Percentiles rank a stretch among this genome's conserved stretches.
Evolutionary conservation across 2,329 filamentous ascomycete species (phyloP).

Genomic region (Xylaria sp.): DNA sequence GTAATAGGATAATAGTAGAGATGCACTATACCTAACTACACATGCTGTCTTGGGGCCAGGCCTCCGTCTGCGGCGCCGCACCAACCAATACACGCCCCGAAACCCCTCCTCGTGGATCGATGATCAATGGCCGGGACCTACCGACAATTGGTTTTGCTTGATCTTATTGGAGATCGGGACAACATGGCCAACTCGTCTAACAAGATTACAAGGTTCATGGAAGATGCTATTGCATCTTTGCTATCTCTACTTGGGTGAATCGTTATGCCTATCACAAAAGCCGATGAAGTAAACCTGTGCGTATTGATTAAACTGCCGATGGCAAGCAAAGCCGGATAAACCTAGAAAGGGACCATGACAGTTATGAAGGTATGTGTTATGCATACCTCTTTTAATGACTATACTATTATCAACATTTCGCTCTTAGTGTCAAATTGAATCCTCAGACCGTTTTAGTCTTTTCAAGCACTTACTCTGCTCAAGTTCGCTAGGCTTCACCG

Average conservation of each 20-base stretch:
- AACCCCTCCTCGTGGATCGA: slow-evolving; percentile 7
- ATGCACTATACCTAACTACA: neutral
- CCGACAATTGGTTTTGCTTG: neutral
- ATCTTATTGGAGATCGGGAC: neutral
- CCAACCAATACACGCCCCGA: slow-evolving; percentile 9
- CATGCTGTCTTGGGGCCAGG: neutral
- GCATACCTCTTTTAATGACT: neutral
- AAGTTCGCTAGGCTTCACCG: neutral
- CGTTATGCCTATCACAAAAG: neutral
- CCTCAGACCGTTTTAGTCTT: neutral
- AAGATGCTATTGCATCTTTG: neutral
- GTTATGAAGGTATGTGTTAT: too few relatives aligned
- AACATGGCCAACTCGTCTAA: neutral
- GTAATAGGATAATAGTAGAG: neutral
- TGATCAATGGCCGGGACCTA: slow-evolving; percentile 8
- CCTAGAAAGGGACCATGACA: too few relatives aligned
- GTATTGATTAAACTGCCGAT: neutral
- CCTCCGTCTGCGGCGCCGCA: neutral
- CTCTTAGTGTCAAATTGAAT: too few relatives aligned
- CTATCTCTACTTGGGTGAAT: neutral
- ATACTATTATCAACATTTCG: too few relatives aligned
- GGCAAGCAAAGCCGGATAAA: too few relatives aligned
- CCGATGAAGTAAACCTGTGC: neutral
- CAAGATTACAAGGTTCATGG: slow-evolving; percentile 3
- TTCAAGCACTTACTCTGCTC: neutral